A percentile compares a stretch with the other conserved stretches of the same genome.
phyloP scores from a whole-genome alignment of 2,329 filamentous ascomycete genomes.

The Talaromyces amestolkiae region DNA sequence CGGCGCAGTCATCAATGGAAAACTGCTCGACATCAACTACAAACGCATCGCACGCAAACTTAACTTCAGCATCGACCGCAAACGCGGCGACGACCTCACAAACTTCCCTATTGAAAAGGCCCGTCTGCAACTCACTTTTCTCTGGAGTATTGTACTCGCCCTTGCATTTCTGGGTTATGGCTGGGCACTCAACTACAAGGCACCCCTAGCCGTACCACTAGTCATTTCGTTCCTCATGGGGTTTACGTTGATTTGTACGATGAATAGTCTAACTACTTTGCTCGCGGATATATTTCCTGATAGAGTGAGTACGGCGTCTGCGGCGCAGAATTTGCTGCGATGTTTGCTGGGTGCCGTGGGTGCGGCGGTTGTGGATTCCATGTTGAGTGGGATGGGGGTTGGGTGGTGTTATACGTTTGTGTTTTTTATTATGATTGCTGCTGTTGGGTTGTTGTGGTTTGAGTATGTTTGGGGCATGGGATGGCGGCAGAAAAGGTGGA shows the following conservation, averaged over 20 bases:
- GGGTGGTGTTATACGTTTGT: slow-evolving; percentile 42
- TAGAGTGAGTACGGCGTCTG: slow-evolving; percentile 33
- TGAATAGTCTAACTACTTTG: slow-evolving; percentile 45
- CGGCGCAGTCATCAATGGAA: slow-evolving; percentile 45
- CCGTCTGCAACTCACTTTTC: slow-evolving; percentile 34
- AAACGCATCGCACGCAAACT: slow-evolving; percentile 61
- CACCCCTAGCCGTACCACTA: slow-evolving; percentile 33
- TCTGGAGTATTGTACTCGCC: slow-evolving; percentile 29
- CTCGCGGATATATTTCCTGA: slow-evolving; percentile 43
- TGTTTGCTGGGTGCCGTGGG: slow-evolving; percentile 38
- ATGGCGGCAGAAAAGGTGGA: slow-evolving; percentile 27
- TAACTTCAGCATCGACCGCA: slow-evolving; percentile 60
- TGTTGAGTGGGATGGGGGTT: slow-evolving; percentile 35
- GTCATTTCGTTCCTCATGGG: slow-evolving; percentile 36
- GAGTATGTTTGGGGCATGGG: slow-evolving; percentile 28
- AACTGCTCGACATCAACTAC: slow-evolving; percentile 70
- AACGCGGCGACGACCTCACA: slow-evolving; percentile 52
- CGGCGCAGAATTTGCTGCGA: slow-evolving; percentile 37
- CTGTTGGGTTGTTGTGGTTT: slow-evolving; percentile 32
- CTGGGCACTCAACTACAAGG: slow-evolving; percentile 37
- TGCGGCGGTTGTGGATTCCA: slow-evolving; percentile 35
- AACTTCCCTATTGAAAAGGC: slow-evolving; percentile 52
- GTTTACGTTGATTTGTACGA: slow-evolving; percentile 34
- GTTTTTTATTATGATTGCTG: slow-evolving; percentile 33
- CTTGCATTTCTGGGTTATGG: slow-evolving; percentile 35